A percentile compares a stretch with the other conserved stretches of the same genome.
Evolutionary conservation across 257 asterid species (phyloP).

Genomic region (Nicotiana undulata): DNA sequence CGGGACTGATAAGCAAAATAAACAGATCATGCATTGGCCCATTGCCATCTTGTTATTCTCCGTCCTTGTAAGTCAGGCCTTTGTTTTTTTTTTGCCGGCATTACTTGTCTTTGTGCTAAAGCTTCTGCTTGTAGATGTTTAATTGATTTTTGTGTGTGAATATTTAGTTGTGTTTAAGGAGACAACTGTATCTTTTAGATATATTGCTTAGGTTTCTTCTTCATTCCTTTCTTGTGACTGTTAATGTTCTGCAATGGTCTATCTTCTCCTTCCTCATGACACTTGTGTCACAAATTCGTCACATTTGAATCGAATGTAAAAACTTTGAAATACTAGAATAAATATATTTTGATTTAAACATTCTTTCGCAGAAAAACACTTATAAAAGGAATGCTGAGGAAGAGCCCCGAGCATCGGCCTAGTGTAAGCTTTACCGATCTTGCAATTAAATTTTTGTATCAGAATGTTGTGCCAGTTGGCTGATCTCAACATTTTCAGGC

Average conservation of each 20-base stretch:
- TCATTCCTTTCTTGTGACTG: background rate
- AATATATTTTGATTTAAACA: background rate
- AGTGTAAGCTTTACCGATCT: constrained; percentile 48
- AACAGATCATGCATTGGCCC: constrained; percentile 96
- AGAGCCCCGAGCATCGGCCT: constrained; percentile 95
- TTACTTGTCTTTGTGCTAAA: background rate
- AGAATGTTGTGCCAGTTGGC: background rate
- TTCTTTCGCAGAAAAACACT: constrained; percentile 60
- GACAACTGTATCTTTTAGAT: background rate
- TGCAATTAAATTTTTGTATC: background rate
- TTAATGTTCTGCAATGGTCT: background rate
- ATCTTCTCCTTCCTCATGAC: background rate
- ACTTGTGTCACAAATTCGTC: background rate
- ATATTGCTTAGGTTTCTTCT: background rate
- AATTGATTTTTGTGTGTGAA: background rate
- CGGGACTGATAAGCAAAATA: constrained; percentile 93
- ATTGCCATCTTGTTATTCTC: constrained; percentile 93
- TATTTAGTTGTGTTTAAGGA: background rate
- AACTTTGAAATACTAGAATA: background rate
- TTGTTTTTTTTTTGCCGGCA: background rate
- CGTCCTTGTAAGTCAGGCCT: constrained; percentile 61
- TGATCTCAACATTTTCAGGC: constrained; percentile 48
- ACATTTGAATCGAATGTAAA: background rate
- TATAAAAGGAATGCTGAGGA: constrained; percentile 94
- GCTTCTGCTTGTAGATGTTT: background rate